A percentile compares a stretch with the other conserved stretches of the same genome.
Conservation (phyloP, 495 filamentous ascomycete species). For the Tetracladium setigerum region DNA sequence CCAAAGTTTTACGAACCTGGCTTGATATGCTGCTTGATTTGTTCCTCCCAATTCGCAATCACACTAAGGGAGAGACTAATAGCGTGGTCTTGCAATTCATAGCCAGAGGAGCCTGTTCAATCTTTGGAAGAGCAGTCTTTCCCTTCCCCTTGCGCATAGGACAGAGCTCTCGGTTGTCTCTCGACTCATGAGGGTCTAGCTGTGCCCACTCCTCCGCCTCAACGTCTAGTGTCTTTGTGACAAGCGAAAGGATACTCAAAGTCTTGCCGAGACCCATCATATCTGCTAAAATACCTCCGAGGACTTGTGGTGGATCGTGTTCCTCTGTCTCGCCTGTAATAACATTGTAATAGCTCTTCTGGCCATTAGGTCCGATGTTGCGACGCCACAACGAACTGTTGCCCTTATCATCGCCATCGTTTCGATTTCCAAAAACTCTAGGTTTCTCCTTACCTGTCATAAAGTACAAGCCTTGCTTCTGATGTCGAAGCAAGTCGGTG, state of each 20-base stretch:
- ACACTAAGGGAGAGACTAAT: conserved; percentile 88
- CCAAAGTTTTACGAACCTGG: no score
- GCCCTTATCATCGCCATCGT: conserved; percentile 30
- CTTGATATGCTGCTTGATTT: conserved; percentile 74
- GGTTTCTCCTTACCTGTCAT: conserved; percentile 75
- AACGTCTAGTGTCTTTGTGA: conserved; percentile 48
- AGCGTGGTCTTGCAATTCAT: conserved; percentile 73
- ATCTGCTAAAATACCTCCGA: conserved; percentile 90
- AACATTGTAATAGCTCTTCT: conserved; percentile 63
- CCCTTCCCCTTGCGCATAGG: conserved; percentile 13
- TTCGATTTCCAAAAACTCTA: conserved; percentile 40
- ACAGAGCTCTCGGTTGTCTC: conserved; percentile 22
- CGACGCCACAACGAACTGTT: conserved; percentile 71
- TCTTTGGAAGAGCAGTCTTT: conserved; percentile 13
- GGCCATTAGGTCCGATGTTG: conserved; percentile 41
- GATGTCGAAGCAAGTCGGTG: conserved; percentile 74
- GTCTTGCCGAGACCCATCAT: conserved; percentile 99
- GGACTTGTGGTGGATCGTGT: conserved; percentile 58
- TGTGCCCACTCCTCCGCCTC: conserved; percentile 52
- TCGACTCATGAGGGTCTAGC: conserved; percentile 18
- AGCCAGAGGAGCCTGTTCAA: conserved; percentile 33
- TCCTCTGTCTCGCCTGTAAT: conserved; percentile 64
- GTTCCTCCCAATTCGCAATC: conserved; percentile 85
- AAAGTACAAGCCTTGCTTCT: conserved; percentile 86
- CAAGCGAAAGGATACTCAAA: conserved; percentile 73